Conservation (phyloP, 768 basidiomycete species). For the Xerocomellus chrysenteron region DNA sequence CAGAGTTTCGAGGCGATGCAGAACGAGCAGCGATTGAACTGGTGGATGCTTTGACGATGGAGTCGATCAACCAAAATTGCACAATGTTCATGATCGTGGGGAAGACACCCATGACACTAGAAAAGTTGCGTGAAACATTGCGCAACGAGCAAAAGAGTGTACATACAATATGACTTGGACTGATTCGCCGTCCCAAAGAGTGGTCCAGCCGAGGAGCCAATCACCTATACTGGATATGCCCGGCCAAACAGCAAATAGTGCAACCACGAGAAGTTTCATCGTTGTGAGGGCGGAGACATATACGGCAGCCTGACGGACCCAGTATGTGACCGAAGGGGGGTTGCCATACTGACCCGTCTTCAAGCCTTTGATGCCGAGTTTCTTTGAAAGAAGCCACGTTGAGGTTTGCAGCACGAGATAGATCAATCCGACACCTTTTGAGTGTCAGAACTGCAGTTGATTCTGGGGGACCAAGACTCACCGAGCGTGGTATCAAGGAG, state of each 20-base stretch:
- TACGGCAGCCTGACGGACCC: constrained; percentile 74
- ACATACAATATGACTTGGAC: constrained; percentile 82
- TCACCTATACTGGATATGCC: constrained; percentile 74
- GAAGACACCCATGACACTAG: constrained; percentile 87
- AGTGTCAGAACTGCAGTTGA: constrained; percentile 6
- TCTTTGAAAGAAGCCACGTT: constrained; percentile 64
- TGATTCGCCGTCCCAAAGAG: constrained; percentile 57
- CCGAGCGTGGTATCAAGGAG: constrained; percentile 77
- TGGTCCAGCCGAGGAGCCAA: constrained; percentile 82
- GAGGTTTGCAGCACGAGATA: constrained; percentile 68
- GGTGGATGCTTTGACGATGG: constrained; percentile 77
- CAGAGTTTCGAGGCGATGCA: constrained; percentile 37
- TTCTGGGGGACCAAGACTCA: constrained; percentile 35
- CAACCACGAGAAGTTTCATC: constrained; percentile 92
- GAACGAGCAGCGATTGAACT: constrained; percentile 39
- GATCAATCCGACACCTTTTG: constrained; percentile 73
- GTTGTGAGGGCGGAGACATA: constrained; percentile 78
- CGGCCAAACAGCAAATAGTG: constrained; percentile 68
- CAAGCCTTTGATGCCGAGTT: constrained; percentile 68
- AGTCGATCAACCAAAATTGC: constrained; percentile 96
- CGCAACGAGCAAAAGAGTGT: neutral
- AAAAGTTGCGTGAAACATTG: constrained; percentile 9
- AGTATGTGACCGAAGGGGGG: constrained; percentile 73
- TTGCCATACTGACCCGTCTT: constrained; percentile 86
- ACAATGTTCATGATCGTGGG: constrained; percentile 85